Evolutionary conservation across 495 filamentous ascomycete species (phyloP).

Genomic region (Aspergillus heteromorphus): DNA sequence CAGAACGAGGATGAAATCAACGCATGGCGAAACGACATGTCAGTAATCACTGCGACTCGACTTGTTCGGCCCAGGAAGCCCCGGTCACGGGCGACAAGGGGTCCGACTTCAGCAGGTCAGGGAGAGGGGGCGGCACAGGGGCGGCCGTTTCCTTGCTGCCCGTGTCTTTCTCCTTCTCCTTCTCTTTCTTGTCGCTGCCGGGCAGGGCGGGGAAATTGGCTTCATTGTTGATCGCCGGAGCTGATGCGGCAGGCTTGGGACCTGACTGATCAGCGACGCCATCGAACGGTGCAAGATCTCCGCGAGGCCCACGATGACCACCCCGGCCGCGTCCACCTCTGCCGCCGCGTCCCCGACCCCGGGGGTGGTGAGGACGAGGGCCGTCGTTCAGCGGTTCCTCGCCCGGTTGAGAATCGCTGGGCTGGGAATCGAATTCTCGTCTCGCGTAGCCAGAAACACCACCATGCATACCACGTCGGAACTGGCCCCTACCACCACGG

Average conservation of each 20-base stretch:
- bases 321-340: slow-evolving; percentile 32
- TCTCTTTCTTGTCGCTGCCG: slow-evolving; percentile 19
- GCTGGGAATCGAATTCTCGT: slow-evolving; percentile 26
- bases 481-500: slow-evolving; percentile 39
- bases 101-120: slow-evolving; percentile 11
- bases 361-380: background rate
- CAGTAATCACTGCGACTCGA: slow-evolving; percentile 12
- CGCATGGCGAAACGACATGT: background rate
- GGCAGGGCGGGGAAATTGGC: slow-evolving; percentile 43
- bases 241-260: slow-evolving; percentile 12
- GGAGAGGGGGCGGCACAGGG: background rate
- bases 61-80: slow-evolving; percentile 28
- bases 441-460: slow-evolving; percentile 44
- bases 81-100: slow-evolving; percentile 21
- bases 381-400: slow-evolving; percentile 10
- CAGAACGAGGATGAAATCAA: background rate
- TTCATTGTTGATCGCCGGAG: slow-evolving; percentile 28
- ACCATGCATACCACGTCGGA: slow-evolving; percentile 55
- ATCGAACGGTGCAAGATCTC: slow-evolving; percentile 12
- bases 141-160: no score
- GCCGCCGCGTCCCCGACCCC: slow-evolving; percentile 27
- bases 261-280: slow-evolving; percentile 16
- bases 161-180: slow-evolving; percentile 7
- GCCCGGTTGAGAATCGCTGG: slow-evolving; percentile 18
- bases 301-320: slow-evolving; percentile 24